phyloP scores from a whole-genome alignment of 148 eudicot species.

The Rhododendron mucronatum region DNA sequence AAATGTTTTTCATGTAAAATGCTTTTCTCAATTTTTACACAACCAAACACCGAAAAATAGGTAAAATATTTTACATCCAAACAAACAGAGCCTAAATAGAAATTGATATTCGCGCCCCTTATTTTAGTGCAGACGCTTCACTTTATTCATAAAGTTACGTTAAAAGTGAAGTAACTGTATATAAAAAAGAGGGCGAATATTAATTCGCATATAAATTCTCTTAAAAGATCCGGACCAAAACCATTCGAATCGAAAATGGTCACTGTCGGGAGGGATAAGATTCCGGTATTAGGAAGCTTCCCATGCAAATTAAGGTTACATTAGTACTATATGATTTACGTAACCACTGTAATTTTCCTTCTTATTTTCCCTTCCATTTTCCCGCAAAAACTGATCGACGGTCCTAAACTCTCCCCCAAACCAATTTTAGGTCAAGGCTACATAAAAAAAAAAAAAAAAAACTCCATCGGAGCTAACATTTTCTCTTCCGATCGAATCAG shows the following conservation, averaged over 20 bases:
- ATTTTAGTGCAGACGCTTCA: too few species aligned
- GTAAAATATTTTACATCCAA: too few species aligned
- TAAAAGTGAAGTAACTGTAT: too few species aligned
- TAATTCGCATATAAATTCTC: too few species aligned
- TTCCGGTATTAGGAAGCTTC: neutral
- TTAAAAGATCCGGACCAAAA: too few species aligned
- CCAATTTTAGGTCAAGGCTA: neutral
- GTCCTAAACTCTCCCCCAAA: neutral
- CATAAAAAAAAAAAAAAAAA: neutral
- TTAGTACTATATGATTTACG: neutral
- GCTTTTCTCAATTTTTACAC: too few species aligned
- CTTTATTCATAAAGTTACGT: too few species aligned
- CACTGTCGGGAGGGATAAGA: neutral
- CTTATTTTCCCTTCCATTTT: neutral
- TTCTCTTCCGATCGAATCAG: conserved; percentile 8
- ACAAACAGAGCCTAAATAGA: too few species aligned
- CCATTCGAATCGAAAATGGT: neutral
- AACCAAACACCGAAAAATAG: too few species aligned
- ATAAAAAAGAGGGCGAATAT: too few species aligned
- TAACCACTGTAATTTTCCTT: neutral
- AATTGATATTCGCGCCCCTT: too few species aligned
- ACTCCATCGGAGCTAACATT: neutral
- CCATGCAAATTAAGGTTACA: neutral
- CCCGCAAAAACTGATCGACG: conserved; percentile 12
- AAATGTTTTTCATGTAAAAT: too few species aligned